Evolutionary conservation across 805 yeast species (phyloP), one percentile per base, ranked within the genome.

Genomic region (Metschnikowia gruessii): DNA sequence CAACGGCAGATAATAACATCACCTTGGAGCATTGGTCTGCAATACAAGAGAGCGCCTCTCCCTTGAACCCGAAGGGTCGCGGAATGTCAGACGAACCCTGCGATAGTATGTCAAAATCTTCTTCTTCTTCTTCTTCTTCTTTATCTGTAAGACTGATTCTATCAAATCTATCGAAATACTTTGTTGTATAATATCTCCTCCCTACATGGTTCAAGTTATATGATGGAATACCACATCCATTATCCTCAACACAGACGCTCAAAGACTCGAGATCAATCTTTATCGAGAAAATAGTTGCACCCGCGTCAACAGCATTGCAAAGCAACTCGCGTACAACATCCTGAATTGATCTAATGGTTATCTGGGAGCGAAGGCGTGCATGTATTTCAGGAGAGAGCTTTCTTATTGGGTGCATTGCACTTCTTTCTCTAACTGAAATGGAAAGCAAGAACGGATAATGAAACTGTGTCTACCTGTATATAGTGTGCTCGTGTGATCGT

Each of bases 151-250:
- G 15, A 3, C 17, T 15, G 17, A 3, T 3, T 36, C 13, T 21
- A 15, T 36, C 39, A 11, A 3, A 4, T 36, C 15, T 21, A 15
- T 36, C 39, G 11, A 6, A 12, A n/a, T 22, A 22, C 17, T 37
- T 44, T 4, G 59, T 53, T 4, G 60, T 53, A 30, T 65, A 66
- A 56, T 78, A 69, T 16, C 73, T 63, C 12, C 51, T 40, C 0
- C 85, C 89, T 1, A 85, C 57, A 1, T 53, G 33, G 0, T 55
- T 64, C 40, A 86, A 56, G 38, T 82, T 83, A 0, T 56, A 68
- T 0, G 73, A 70, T 4, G 52, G 46, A 2, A 91, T 79, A 0
- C 97, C 97, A 2, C 17, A 22, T 0, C 97, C 97, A 61, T 91
- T 71, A 62, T 91, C 97, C 1, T 51, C 50, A 0, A 87, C 82